Evolutionary conservation across 1,284 basidiomycete genomes (phyloP).

Genomic region (Coriolopsis trogii): DNA sequence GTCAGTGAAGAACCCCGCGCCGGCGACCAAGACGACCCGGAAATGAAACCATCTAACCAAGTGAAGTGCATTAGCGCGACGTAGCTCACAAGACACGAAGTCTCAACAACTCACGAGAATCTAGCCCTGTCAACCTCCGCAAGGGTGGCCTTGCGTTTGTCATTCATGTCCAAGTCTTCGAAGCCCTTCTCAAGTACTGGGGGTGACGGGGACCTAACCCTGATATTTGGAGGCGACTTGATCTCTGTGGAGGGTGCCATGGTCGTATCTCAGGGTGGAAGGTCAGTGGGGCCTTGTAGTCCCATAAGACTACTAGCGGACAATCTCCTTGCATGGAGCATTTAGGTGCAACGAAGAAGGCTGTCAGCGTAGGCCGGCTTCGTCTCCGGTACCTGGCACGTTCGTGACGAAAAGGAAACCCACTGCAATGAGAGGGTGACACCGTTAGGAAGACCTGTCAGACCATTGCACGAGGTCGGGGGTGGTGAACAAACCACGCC

Average conservation of each 20-base stretch:
- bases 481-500: no score
- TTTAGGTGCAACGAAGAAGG: not conserved
- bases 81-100: not conserved
- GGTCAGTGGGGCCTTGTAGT: not conserved
- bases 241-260: not conserved
- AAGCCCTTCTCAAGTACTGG: not conserved
- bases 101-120: slow-evolving; percentile 40
- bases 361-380: not conserved
- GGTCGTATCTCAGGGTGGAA: not conserved
- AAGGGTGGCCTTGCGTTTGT: slow-evolving; percentile 46
- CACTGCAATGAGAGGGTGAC: no score
- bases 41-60: slow-evolving; percentile 51
- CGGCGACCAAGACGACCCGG: slow-evolving; percentile 73
- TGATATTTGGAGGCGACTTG: not conserved
- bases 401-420: not conserved
- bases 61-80: not conserved
- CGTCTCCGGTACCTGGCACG: slow-evolving; percentile 1
- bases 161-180: slow-evolving; percentile 24
- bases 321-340: not conserved
- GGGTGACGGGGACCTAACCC: not conserved
- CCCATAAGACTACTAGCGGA: no score
- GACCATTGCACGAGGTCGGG: no score
- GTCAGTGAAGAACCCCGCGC: slow-evolving; percentile 85
- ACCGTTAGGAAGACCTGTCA: no score
- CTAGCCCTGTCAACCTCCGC: slow-evolving; percentile 58